Base-by-base conservation (phyloP, 2,329 filamentous ascomycete species). In the Clarireedia hainanense region DNA sequence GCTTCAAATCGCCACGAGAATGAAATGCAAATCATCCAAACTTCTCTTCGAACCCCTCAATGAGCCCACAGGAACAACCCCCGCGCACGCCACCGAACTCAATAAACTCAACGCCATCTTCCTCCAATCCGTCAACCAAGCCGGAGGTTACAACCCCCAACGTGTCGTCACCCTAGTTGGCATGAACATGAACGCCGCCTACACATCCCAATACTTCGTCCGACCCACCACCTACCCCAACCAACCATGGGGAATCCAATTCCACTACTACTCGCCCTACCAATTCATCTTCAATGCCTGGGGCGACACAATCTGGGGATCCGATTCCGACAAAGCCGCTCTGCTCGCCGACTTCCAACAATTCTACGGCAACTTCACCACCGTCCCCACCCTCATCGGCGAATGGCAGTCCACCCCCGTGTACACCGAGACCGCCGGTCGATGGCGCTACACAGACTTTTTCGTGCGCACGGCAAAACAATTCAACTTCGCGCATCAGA, bases 241-340 rank as follows among this genome's bases (percentile, higher is more conserved):
- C 56, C 66, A 69, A 52, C 80, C 80, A 0, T 83, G 78, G 74
- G 80, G 76, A 0, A 73, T 84, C 30, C 80, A 84, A 64, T 83
- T 80, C 64, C 81, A 84, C 63, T 83, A 83, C 67, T 84, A 84
- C 68, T 75, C 73, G 7, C 79, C 78, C 10, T 81, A 77, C 68
- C 75, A 76, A 58, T 75, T 76, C 50, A 69, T 74, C 15, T 75
- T 76, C 61, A 58, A 68, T 48, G 69, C 75, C 12, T 84, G 79
- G 80, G 81, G 81, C 24, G 80, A 80, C 64, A 83, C 80, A 0
- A 78, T 76, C 50, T 82, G 79, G 80, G 80, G 81, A 24, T 78
- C 76, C 2, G 76, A 75, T 20, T 71, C 71, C 0, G 80, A 84
- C 63, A 79, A 80, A 63, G 69, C 73, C 2, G 48, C 72, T 2